Evolutionary conservation across 768 basidiomycete genomes (phyloP), one percentile per base, ranked within the genome.

Genomic region (Amanita rimosa): DNA sequence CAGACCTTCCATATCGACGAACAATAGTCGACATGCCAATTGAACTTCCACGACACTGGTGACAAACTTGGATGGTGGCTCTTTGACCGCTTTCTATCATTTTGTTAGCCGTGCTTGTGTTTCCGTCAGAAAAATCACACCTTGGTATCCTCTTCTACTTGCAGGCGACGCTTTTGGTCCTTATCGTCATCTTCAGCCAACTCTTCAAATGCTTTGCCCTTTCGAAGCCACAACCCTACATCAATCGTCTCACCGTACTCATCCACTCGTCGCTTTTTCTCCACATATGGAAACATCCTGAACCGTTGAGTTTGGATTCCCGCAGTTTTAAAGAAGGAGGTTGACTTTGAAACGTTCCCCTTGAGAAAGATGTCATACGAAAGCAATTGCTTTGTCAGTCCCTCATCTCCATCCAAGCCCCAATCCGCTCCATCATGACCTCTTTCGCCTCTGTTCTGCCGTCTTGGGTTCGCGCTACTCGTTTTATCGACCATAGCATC

Each of bases 331-430:
- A 93, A 95, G 68, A 92, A 93, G 2, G 84, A 83, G 1, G 81
- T 86, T 21, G 85, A 72, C 54, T 87, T 85, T 22, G 86, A 83
- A 40, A 93, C 88, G 53, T 95, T 92, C n/a, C 94, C 94, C 63
- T 95, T 96, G 52, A 98, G 74, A 63, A 91, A 98, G 55, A 98
- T 96, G 64, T 99, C 96, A 57, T 88, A 99, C 1, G 90, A 94
- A 34, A 94, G 66, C 46, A 85, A 64, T 35, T 85, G 81, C 56
- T 79, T 83, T 11, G 81, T 80, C 46, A 81, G 58, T 1, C 81
- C 79, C 50, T 92, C 88, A 52, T 91, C 89, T 37, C 76, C 76
- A 53, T 89, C 86, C 52, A 85, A 62, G 26, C 70, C 73, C 84
- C 85, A 89, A 58, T 83, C 85, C 17, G 67, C 62, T 6, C 68